Evolutionary conservation across 1,284 basidiomycete species (phyloP).

Genomic region (Ceratobasidium sp.): DNA sequence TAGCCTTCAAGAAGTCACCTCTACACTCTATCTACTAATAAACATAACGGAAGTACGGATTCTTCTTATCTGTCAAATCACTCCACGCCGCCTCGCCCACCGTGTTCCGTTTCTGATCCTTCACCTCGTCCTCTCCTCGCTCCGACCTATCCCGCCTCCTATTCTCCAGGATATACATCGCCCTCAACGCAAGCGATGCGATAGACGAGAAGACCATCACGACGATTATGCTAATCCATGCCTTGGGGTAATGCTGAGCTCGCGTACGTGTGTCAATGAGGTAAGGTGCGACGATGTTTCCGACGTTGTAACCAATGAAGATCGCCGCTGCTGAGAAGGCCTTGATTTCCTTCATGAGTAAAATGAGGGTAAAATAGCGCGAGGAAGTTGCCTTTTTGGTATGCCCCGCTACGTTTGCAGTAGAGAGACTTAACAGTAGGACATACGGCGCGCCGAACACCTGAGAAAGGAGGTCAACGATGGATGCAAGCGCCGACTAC

Average conservation of each 20-base stretch:
- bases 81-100: slow-evolving; percentile 45
- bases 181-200: slow-evolving; percentile 55
- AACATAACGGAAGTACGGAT: slow-evolving; percentile 51
- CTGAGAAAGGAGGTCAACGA: slow-evolving; percentile 46
- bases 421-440: slow-evolving; percentile 59
- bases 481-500: slow-evolving; percentile 21
- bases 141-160: slow-evolving; percentile 50
- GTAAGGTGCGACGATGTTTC: slow-evolving; percentile 59
- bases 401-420: slow-evolving; percentile 61
- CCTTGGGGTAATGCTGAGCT: slow-evolving; percentile 58
- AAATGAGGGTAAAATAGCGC: background rate
- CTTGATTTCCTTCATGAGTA: background rate
- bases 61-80: slow-evolving; percentile 53
- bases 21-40: slow-evolving; percentile 50
- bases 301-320: slow-evolving; percentile 54
- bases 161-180: slow-evolving; percentile 57
- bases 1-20: slow-evolving; percentile 43
- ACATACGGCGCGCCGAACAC: slow-evolving; percentile 65
- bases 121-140: background rate
- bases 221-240: slow-evolving; percentile 62
- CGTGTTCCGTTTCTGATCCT: slow-evolving; percentile 50
- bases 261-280: slow-evolving; percentile 48
- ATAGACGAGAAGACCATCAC: slow-evolving; percentile 56
- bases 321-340: slow-evolving; percentile 33
- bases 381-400: slow-evolving; percentile 59